Evolutionary conservation across 148 eudicot species (phyloP).

Genomic region (Arbutus unedo): DNA sequence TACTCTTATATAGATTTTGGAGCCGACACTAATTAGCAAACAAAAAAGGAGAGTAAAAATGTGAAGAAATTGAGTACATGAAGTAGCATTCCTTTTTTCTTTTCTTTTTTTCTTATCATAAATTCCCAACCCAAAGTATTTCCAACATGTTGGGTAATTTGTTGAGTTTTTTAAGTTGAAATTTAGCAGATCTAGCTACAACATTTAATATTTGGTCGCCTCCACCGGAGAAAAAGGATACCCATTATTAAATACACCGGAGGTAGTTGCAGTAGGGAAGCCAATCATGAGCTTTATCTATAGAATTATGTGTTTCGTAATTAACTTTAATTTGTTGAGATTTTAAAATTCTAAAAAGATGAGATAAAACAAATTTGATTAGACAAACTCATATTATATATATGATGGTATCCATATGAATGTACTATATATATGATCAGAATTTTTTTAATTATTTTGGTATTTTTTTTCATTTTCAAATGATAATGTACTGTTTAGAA

Average conservation of each 20-base stretch:
- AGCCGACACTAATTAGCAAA: not conserved
- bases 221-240: not conserved
- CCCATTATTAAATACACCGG: not conserved
- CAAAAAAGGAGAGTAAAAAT: not conserved
- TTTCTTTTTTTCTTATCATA: not conserved
- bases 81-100: not conserved
- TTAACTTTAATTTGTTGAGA: too few species aligned
- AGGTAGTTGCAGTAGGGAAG: slow-evolving; percentile 3
- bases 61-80: not conserved
- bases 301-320: too few species aligned
- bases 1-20: too few species aligned
- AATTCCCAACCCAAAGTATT: slow-evolving; percentile 9
- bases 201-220: not conserved
- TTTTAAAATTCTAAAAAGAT: too few species aligned
- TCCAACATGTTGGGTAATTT: slow-evolving; percentile 9
- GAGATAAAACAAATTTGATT: too few species aligned
- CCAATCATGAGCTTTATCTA: not conserved
- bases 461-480: too few species aligned
- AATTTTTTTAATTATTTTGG: too few species aligned
- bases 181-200: too few species aligned
- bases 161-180: not conserved
- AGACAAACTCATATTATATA: too few species aligned
- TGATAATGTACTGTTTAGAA: too few species aligned
- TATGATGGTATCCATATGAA: too few species aligned
- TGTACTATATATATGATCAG: too few species aligned